These are phyloP conservation scores for Escallonia herrerae DNA, from an alignment of 129 eudicot species.

Conservation along the genomic window DNA sequence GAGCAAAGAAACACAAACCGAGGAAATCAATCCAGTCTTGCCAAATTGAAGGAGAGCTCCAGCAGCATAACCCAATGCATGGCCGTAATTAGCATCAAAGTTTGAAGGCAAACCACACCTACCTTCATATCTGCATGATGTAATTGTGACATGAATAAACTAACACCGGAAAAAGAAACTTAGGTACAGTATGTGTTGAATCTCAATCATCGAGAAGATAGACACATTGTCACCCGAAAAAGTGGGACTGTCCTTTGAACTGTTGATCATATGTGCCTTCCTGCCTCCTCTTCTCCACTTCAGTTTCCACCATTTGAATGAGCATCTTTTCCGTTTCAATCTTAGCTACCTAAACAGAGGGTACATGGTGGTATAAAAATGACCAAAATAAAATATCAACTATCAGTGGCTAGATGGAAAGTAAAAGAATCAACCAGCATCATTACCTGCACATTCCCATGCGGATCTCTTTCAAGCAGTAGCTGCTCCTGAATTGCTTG, in stretches of 20 bases:
- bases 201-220: background rate
- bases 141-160: conserved; percentile 1
- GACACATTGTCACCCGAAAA: conserved; percentile 67
- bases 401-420: background rate
- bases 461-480: conserved; percentile 98
- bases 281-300: conserved; percentile 57
- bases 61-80: conserved; percentile 96
- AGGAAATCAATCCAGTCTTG: conserved; percentile 90
- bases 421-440: conserved; percentile 4
- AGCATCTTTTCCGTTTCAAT: conserved; percentile 98
- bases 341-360: conserved; percentile 64
- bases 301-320: conserved; percentile 86
- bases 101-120: conserved; percentile 95
- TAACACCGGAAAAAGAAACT: background rate
- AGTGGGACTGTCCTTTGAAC: conserved; percentile 85
- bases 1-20: conserved; percentile 33
- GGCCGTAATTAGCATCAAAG: conserved; percentile 85
- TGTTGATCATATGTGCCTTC: conserved; percentile 45
- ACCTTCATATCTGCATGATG: conserved; percentile 70
- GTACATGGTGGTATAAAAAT: conserved; percentile 1
- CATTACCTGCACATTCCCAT: conserved; percentile 95
- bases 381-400: background rate
- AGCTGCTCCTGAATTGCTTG: conserved; percentile 85
- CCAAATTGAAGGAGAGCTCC: conserved; percentile 85
- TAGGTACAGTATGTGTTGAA: background rate